A percentile compares a stretch with the other conserved stretches of the same genome.
phyloP scores from a whole-genome alignment of 805 yeast species.

The Schwanniomyces polymorphus region DNA sequence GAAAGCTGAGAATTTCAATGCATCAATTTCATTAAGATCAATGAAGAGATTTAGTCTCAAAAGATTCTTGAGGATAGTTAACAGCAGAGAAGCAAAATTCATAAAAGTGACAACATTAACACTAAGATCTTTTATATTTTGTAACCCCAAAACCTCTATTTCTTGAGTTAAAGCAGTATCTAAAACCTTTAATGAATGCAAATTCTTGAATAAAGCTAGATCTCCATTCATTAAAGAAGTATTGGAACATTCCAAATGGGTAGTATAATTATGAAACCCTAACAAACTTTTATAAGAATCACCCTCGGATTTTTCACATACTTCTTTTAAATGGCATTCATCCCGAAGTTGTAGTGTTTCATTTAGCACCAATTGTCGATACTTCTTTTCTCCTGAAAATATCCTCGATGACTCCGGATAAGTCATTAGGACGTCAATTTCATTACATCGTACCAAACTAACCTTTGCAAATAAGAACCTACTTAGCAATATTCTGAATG shows the following conservation, averaged over 20 bases:
- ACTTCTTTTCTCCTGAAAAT: constrained; percentile 17
- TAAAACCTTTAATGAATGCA: constrained; percentile 18
- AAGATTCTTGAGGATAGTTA: constrained; percentile 5
- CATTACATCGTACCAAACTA: constrained; percentile 27
- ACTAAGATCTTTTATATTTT: constrained; percentile 11
- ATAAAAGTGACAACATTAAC: constrained; percentile 15
- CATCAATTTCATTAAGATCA: constrained; percentile 17
- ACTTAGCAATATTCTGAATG: constrained; percentile 19
- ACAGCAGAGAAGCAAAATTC: constrained; percentile 3
- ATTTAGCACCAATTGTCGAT: constrained; percentile 16
- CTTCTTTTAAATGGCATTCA: constrained; percentile 11
- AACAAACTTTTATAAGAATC: constrained; percentile 11
- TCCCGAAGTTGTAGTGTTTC: constrained; percentile 15
- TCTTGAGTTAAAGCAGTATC: constrained; percentile 8
- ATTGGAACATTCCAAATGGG: constrained; percentile 24
- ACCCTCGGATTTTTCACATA: no score
- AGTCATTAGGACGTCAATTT: constrained; percentile 24
- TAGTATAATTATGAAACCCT: constrained; percentile 17
- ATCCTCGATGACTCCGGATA: constrained; percentile 17
- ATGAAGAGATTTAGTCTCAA: constrained; percentile 17
- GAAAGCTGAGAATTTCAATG: not conserved
- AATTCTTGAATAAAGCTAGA: constrained; percentile 16
- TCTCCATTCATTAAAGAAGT: constrained; percentile 11
- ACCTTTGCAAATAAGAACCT: constrained; percentile 16
- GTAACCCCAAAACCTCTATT: not conserved